phyloP scores from a whole-genome alignment of 345 rosid genomes.

The Citrus glauca region DNA sequence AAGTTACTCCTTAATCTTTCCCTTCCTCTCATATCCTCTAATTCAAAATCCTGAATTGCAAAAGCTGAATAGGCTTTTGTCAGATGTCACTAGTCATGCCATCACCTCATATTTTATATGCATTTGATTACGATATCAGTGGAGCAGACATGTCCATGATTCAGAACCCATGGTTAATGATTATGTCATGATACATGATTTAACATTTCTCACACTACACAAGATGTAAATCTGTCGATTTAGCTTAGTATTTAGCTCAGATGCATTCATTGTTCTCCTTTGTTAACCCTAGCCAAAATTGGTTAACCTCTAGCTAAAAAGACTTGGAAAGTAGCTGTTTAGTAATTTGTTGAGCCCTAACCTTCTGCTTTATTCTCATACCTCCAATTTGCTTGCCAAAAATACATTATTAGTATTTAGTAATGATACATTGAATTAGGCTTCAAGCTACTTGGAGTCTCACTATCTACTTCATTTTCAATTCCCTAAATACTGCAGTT shows the following conservation, averaged over 20 bases:
- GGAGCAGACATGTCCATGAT: neutral
- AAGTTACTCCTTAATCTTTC: conserved; percentile 7
- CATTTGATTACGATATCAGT: neutral
- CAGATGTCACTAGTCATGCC: conserved; percentile 1
- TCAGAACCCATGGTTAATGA: neutral
- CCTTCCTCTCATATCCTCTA: conserved; percentile 7
- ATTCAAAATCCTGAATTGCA: conserved; percentile 3
- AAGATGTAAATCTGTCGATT: neutral
- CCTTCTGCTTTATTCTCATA: neutral
- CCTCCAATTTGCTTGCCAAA: neutral
- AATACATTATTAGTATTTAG: neutral
- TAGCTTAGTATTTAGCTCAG: neutral
- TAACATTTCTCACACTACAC: neutral
- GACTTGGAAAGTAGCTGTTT: neutral
- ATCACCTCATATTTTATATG: neutral
- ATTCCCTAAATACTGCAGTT: neutral
- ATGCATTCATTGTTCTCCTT: neutral
- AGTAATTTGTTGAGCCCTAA: neutral
- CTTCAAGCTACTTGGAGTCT: conserved; percentile 3
- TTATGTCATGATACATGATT: neutral
- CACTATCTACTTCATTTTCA: neutral
- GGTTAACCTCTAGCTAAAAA: neutral
- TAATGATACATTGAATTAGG: neutral
- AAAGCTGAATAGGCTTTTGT: neutral
- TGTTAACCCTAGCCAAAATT: neutral